Evolutionary conservation across 2,329 filamentous ascomycete genomes (phyloP).

Genomic region (Cladosporium sp.): DNA sequence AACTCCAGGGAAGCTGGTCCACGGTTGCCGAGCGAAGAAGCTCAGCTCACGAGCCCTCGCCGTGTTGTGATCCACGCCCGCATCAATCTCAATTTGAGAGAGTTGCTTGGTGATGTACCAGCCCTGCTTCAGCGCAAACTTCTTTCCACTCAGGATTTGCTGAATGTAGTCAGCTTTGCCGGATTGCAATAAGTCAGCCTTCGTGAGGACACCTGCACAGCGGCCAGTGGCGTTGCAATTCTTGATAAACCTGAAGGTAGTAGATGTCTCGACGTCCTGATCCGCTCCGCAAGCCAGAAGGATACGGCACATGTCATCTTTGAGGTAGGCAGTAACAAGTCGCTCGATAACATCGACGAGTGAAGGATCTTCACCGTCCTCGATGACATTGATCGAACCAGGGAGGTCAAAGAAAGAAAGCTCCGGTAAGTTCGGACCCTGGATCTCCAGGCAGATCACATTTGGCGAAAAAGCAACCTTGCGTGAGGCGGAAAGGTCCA

Average conservation of each 20-base stretch:
- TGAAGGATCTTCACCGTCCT: constrained; percentile 55
- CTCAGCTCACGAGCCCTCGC: constrained; percentile 44
- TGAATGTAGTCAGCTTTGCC: constrained; percentile 25
- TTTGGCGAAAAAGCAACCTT: constrained; percentile 75
- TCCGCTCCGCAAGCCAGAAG: constrained; percentile 74
- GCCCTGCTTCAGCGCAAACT: constrained; percentile 61
- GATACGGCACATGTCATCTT: constrained; percentile 64
- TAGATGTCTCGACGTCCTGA: constrained; percentile 68
- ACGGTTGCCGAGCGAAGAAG: constrained; percentile 47
- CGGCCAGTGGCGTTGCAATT: constrained; percentile 36
- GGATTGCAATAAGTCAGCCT: constrained; percentile 64
- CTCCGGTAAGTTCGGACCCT: constrained; percentile 62
- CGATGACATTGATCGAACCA: constrained; percentile 68
- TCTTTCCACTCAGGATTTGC: constrained; percentile 47
- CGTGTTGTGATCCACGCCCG: constrained; percentile 36
- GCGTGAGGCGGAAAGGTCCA: background rate
- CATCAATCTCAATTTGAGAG: constrained; percentile 45
- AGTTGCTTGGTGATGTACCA: constrained; percentile 72
- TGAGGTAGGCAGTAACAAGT: constrained; percentile 64
- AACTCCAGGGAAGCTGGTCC: constrained; percentile 36
- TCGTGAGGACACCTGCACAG: constrained; percentile 62
- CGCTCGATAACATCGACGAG: constrained; percentile 67
- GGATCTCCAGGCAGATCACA: constrained; percentile 68
- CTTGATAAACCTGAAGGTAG: constrained; percentile 57
- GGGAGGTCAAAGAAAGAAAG: constrained; percentile 82